Percentiles rank a stretch among this genome's conserved stretches.
These are phyloP conservation scores for Clarireedia hainanense DNA, from an alignment of 2,329 filamentous ascomycete genomes.

Conservation along the genomic window DNA sequence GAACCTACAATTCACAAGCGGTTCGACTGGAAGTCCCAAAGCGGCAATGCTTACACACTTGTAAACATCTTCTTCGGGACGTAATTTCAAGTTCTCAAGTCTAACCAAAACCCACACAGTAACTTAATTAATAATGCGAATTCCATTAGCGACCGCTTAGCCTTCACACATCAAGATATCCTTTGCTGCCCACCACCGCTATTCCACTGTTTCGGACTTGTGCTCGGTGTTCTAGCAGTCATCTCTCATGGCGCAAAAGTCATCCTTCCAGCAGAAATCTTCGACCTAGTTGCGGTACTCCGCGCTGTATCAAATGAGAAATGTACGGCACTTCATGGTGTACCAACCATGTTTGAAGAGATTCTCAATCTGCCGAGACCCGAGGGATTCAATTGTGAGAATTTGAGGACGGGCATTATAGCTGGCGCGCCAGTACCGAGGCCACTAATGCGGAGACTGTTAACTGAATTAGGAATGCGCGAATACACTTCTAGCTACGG, in stretches of 20 bases:
- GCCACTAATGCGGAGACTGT: constrained; percentile 65
- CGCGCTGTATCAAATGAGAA: constrained; percentile 57
- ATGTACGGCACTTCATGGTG: constrained; percentile 71
- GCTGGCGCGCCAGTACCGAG: constrained; percentile 70
- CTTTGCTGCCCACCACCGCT: constrained; percentile 70
- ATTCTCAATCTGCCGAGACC: constrained; percentile 10
- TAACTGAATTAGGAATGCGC: constrained; percentile 66
- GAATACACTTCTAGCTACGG: constrained; percentile 42
- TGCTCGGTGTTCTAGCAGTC: constrained; percentile 46
- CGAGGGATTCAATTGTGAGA: constrained; percentile 31
- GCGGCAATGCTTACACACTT: constrained; percentile 61
- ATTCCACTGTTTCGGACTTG: constrained; percentile 77
- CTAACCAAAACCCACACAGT: constrained; percentile 7
- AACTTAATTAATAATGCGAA: constrained; percentile 23
- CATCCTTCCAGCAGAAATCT: constrained; percentile 68
- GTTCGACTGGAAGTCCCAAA: constrained; percentile 67
- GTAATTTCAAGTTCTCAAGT: background rate
- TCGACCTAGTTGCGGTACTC: constrained; percentile 60
- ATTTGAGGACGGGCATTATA: constrained; percentile 67
- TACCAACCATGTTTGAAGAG: constrained; percentile 61
- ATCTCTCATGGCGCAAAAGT: constrained; percentile 52
- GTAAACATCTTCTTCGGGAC: constrained; percentile 8
- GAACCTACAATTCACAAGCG: constrained; percentile 68
- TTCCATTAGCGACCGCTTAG: constrained; percentile 31
- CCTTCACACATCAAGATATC: constrained; percentile 55